These are phyloP conservation scores for Penicillium riverlandense DNA, from an alignment of 495 filamentous ascomycete genomes.

Conservation along the genomic window DNA sequence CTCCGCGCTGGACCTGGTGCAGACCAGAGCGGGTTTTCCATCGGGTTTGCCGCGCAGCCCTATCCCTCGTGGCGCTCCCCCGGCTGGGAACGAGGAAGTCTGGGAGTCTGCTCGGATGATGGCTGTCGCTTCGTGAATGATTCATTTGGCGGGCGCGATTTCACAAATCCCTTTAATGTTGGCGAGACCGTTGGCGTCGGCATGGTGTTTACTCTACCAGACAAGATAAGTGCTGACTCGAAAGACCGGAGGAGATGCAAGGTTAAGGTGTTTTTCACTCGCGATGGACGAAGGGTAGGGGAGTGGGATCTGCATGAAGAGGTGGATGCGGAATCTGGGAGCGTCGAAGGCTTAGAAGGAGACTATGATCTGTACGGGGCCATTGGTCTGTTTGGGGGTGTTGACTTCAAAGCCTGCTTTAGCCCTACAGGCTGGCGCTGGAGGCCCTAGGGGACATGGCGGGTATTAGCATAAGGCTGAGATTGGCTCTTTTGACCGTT, in stretches of 20 bases:
- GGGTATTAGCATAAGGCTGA: constrained; percentile 13
- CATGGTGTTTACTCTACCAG: constrained; percentile 53
- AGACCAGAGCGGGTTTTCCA: constrained; percentile 56
- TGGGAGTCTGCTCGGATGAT: constrained; percentile 90
- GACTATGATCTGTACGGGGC: constrained; percentile 74
- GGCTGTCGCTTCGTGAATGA: constrained; percentile 85
- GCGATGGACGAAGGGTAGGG: constrained; percentile 56
- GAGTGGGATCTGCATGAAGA: constrained; percentile 86
- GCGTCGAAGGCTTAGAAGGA: constrained; percentile 70
- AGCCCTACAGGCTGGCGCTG: constrained; percentile 40
- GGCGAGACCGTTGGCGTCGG: constrained; percentile 60
- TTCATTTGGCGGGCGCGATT: constrained; percentile 71
- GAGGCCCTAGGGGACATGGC: constrained; percentile 10
- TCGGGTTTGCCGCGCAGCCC: constrained; percentile 74
- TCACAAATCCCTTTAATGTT: constrained; percentile 46
- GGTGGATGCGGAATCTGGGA: constrained; percentile 58
- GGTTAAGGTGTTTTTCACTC: constrained; percentile 71
- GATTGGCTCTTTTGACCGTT: background rate
- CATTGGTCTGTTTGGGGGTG: constrained; percentile 66
- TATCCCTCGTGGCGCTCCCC: constrained; percentile 85
- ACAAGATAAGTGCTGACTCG: constrained; percentile 1
- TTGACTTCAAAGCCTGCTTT: constrained; percentile 68
- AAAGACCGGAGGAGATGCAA: constrained; percentile 14
- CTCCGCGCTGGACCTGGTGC: constrained; percentile 30
- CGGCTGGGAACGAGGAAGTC: constrained; percentile 79